Evolutionary conservation across 306 rosid genomes (phyloP), one percentile per base, ranked within the genome.

Genomic region (Malus asiatica): DNA sequence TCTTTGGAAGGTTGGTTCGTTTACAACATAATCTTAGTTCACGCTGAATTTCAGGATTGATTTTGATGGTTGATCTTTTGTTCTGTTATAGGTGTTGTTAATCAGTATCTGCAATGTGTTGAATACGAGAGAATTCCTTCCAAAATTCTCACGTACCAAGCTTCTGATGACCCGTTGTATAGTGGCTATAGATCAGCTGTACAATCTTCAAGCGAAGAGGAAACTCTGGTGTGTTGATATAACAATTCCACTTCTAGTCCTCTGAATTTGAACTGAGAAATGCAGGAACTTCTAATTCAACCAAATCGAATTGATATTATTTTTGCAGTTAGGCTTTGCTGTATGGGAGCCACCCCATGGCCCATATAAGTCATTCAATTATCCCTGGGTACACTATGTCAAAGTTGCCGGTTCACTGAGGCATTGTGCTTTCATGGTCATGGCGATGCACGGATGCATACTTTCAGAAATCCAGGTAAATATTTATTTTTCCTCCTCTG

Each of bases 301-400:
- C 23, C 11, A 38, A 32, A 16, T 33, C 44, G 4, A 51, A 30
- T 65, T 27, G 13, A 35, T 60, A 62, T 23, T 10, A 55, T 14
- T 58, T 64, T 32, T 72, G 78, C 86, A 91, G 96, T 40, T 91
- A 64, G 96, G 84, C 60, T 91, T 91, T 79, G 96, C 96, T 38
- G 59, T 86, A 61, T 91, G 93, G 92, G 96, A 91, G 77, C 96
- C 96, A 22, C 96, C 96, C 45, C 96, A 91, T 77, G 96, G 93
- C 38, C 93, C 87, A 52, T 89, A 89, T 75, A 87, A 78, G 77
- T 74, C 60, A 67, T 87, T 89, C 79, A 81, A 80, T 25, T 89
- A 91, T 84, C 93, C 96, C 20, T 91, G 93, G 93, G 84, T 58
- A 84, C 84, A 75, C 84, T 91, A 89, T 42, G 87, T 80, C 79